These are phyloP conservation scores for Fusarium haematococcum DNA, from an alignment of 2,329 filamentous ascomycete species.

Conservation along the genomic window DNA sequence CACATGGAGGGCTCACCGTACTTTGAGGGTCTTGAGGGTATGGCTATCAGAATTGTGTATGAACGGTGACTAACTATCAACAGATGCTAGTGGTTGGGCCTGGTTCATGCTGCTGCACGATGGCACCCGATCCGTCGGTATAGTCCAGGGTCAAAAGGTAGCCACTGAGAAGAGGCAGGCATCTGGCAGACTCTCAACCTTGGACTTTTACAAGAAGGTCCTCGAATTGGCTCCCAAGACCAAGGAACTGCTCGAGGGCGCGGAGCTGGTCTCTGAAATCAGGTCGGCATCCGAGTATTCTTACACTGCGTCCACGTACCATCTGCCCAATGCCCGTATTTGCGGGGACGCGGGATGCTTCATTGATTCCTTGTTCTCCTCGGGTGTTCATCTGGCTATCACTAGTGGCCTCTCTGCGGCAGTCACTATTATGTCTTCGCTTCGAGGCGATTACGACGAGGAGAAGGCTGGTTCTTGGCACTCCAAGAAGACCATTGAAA, in stretches of 20 bases:
- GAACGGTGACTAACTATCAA: background rate
- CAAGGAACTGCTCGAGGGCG: constrained; percentile 46
- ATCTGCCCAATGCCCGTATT: constrained; percentile 53
- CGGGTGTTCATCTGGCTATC: constrained; percentile 60
- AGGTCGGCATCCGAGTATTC: constrained; percentile 61
- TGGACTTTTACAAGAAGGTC: constrained; percentile 50
- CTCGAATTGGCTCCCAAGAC: constrained; percentile 50
- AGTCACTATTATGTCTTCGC: constrained; percentile 54
- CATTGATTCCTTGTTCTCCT: constrained; percentile 62
- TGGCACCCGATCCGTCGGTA: constrained; percentile 56
- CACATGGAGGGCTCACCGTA: constrained; percentile 51
- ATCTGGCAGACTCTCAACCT: constrained; percentile 16
- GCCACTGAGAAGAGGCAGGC: constrained; percentile 50
- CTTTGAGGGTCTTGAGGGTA: constrained; percentile 56
- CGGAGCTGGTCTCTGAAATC: constrained; percentile 49
- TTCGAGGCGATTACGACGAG: constrained; percentile 54
- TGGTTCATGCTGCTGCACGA: constrained; percentile 65
- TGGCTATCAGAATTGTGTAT: background rate
- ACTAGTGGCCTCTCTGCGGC: constrained; percentile 58
- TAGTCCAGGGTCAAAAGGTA: constrained; percentile 56
- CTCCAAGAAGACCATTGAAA: constrained; percentile 56
- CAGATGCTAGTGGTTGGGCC: constrained; percentile 61
- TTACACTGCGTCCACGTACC: constrained; percentile 58
- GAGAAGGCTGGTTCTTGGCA: constrained; percentile 55
- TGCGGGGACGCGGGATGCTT: constrained; percentile 62